These are phyloP conservation scores for Cryptococcus floricola DNA, from an alignment of 1,284 basidiomycete species.

Conservation along the genomic window DNA sequence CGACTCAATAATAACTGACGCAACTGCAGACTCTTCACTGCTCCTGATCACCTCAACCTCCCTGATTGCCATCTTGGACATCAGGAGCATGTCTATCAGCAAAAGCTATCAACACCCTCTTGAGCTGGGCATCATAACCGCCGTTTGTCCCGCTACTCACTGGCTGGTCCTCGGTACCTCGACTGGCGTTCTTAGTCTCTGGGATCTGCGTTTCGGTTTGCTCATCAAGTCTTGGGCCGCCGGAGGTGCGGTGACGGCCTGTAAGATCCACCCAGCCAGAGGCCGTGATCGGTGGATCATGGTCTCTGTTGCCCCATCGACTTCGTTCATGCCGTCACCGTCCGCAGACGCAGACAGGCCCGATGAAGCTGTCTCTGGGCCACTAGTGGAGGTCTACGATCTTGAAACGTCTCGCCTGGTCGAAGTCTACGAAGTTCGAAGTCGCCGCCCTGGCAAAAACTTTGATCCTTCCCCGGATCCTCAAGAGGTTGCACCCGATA, in stretches of 20 bases:
- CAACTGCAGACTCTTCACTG: constrained; percentile 52
- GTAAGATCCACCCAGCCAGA: constrained; percentile 71
- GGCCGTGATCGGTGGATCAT: constrained; percentile 76
- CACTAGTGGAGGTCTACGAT: constrained; percentile 46
- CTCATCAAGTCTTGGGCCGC: constrained; percentile 81
- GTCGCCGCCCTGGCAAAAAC: constrained; percentile 19
- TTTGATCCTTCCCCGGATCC: constrained; percentile 1
- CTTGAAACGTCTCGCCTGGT: constrained; percentile 48
- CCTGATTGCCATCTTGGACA: constrained; percentile 70
- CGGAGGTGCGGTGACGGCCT: constrained; percentile 56
- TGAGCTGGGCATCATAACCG: constrained; percentile 80
- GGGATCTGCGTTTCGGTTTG: constrained; percentile 94
- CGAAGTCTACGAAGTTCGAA: constrained; percentile 41
- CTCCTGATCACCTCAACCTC: constrained; percentile 81
- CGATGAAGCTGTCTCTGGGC: constrained; percentile 5
- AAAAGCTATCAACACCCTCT: constrained; percentile 76
- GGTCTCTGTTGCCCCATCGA: constrained; percentile 54
- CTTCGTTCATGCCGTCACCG: neutral
- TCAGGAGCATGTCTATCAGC: constrained; percentile 75
- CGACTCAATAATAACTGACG: neutral
- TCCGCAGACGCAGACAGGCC: neutral
- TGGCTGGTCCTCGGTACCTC: constrained; percentile 88
- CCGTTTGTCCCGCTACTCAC: constrained; percentile 70
- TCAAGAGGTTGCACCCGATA: constrained; percentile 23
- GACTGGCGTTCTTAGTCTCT: constrained; percentile 75